Evolutionary conservation across 495 filamentous ascomycete genomes (phyloP).

Genomic region (Neurospora tetraspora): DNA sequence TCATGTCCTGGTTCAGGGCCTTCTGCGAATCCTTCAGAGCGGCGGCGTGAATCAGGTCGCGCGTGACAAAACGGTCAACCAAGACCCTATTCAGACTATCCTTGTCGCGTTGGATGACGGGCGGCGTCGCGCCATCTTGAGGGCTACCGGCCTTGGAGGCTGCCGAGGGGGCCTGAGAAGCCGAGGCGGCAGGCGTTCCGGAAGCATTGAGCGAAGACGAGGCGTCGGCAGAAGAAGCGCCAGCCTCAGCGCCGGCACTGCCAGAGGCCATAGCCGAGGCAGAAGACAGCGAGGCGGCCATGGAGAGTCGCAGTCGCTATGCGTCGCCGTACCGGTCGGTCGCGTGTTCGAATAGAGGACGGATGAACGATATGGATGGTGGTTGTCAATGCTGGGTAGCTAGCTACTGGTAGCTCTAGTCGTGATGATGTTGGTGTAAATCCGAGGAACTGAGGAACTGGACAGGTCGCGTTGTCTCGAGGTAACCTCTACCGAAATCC

Average conservation of each 20-base stretch:
- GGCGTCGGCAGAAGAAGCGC: conserved; percentile 2
- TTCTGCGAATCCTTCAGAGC: conserved; percentile 42
- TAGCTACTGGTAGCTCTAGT: neutral
- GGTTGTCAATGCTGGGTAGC: neutral
- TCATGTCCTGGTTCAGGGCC: conserved; percentile 28
- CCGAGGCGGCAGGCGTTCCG: conserved; percentile 10
- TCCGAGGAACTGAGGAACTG: neutral
- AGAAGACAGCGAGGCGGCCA: conserved; percentile 22
- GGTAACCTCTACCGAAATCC: neutral
- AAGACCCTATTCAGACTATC: conserved; percentile 45
- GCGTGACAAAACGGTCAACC: conserved; percentile 67
- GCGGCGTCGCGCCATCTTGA: conserved; percentile 11
- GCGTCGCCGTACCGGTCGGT: neutral
- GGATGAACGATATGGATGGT: neutral
- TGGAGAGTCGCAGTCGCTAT: conserved; percentile 3
- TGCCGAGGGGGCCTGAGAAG: conserved; percentile 17
- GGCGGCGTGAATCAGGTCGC: conserved; percentile 61
- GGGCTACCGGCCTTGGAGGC: conserved; percentile 25
- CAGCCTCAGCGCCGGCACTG: conserved; percentile 4
- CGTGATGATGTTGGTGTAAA: neutral
- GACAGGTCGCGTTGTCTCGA: neutral
- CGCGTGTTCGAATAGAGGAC: neutral
- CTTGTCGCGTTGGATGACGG: conserved; percentile 32
- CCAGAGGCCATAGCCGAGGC: conserved; percentile 7
- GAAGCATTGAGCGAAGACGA: conserved; percentile 9